Evolutionary conservation across 768 basidiomycete genomes (phyloP).

Genomic region (Macrolepiota fuliginosa): DNA sequence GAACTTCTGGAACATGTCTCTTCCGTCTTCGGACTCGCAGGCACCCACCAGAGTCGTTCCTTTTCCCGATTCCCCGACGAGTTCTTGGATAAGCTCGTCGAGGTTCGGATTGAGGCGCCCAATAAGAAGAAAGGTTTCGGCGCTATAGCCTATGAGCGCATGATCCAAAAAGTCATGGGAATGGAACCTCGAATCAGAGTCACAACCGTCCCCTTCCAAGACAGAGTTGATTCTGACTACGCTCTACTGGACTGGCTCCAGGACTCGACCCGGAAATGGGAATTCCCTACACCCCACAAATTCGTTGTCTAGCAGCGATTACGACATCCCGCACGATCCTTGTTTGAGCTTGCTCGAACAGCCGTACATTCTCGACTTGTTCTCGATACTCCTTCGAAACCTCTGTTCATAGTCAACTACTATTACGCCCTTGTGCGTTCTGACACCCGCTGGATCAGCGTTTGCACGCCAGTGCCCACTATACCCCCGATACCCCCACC

Average conservation of each 20-base stretch:
- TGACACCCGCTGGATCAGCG: background rate
- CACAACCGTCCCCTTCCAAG: background rate
- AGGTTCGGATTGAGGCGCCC: conserved; percentile 2
- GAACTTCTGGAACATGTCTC: conserved; percentile 2
- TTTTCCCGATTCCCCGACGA: background rate
- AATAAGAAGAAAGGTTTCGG: conserved; percentile 3
- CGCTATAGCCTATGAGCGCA: background rate
- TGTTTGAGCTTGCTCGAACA: background rate
- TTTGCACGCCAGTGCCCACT: background rate
- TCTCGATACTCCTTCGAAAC: background rate
- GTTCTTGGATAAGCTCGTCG: conserved; percentile 1
- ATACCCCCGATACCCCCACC: conserved; percentile 9
- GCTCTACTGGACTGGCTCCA: conserved; percentile 3
- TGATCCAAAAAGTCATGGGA: background rate
- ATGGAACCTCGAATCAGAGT: conserved; percentile 5
- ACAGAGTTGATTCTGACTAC: background rate
- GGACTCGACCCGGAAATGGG: background rate
- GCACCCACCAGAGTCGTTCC: background rate
- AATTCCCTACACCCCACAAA: background rate
- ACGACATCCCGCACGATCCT: background rate
- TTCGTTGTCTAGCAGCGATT: background rate
- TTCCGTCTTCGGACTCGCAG: background rate
- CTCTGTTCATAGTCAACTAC: background rate
- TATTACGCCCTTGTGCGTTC: background rate
- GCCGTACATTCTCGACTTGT: background rate